phyloP scores from a whole-genome alignment of 148 eudicot genomes.

The Cornus florida region DNA sequence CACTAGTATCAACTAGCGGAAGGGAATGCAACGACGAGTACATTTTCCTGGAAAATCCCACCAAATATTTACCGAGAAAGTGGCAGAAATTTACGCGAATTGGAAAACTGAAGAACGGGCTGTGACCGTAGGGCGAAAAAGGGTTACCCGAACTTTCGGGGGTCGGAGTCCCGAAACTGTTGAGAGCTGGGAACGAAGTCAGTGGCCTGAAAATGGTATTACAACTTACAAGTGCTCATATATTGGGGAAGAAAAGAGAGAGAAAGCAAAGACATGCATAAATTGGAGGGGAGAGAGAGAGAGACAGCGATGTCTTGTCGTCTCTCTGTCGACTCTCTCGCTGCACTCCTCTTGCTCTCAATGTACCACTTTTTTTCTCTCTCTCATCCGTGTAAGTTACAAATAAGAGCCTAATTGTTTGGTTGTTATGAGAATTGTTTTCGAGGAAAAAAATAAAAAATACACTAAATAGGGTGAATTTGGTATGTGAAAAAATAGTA shows the following conservation, averaged over 20 bases:
- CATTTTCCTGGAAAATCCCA: constrained; percentile 12
- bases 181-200: background rate
- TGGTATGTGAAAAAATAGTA: no score
- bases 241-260: background rate
- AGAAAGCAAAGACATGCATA: background rate
- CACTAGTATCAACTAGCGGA: constrained; percentile 14
- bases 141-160: background rate
- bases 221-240: no score
- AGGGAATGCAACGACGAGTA: constrained; percentile 24
- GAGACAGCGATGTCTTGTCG: constrained; percentile 25
- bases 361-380: background rate
- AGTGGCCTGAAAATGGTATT: background rate
- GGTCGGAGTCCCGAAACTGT: constrained; percentile 8
- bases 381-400: background rate
- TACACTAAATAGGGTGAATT: no score
- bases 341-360: background rate
- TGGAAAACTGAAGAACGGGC: background rate
- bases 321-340: background rate
- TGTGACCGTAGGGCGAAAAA: no score
- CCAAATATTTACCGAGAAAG: constrained; percentile 5
- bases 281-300: background rate
- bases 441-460: no score
- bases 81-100: background rate
- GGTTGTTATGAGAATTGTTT: no score
- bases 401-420: no score